phyloP scores from a whole-genome alignment of 257 asterid genomes.

The Solanum lignicaule region DNA sequence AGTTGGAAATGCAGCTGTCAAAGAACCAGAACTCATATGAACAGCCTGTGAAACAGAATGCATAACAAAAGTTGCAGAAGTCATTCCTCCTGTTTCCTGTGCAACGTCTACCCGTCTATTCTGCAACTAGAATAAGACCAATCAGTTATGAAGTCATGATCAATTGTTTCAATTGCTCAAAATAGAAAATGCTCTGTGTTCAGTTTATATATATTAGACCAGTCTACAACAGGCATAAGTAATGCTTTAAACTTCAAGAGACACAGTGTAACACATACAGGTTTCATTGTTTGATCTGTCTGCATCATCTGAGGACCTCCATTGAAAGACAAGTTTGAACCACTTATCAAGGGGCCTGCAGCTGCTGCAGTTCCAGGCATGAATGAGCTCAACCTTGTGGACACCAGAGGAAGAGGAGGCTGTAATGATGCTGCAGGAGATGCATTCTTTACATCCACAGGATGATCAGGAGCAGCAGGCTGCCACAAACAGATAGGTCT shows the following conservation, averaged over 20 bases:
- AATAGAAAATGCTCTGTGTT: background rate
- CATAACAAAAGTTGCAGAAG: constrained; percentile 32
- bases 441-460: constrained; percentile 9
- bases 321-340: background rate
- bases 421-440: constrained; percentile 15
- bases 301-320: constrained; percentile 1
- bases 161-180: background rate
- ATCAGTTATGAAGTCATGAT: background rate
- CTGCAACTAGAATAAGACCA: constrained; percentile 28
- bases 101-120: constrained; percentile 32
- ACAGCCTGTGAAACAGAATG: constrained; percentile 40
- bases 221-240: background rate
- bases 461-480: constrained; percentile 18
- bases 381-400: constrained; percentile 17
- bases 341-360: background rate
- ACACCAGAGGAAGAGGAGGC: constrained; percentile 24
- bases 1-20: constrained; percentile 25
- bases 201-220: background rate
- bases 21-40: constrained; percentile 35
- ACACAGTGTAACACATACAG: background rate
- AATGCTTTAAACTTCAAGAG: background rate
- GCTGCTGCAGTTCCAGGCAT: constrained; percentile 10
- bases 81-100: constrained; percentile 30
- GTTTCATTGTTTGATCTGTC: background rate
- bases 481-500: constrained; percentile 5